These are phyloP conservation scores for Aeschynomene evenia DNA, from an alignment of 306 rosid genomes.

Conservation along the genomic window DNA sequence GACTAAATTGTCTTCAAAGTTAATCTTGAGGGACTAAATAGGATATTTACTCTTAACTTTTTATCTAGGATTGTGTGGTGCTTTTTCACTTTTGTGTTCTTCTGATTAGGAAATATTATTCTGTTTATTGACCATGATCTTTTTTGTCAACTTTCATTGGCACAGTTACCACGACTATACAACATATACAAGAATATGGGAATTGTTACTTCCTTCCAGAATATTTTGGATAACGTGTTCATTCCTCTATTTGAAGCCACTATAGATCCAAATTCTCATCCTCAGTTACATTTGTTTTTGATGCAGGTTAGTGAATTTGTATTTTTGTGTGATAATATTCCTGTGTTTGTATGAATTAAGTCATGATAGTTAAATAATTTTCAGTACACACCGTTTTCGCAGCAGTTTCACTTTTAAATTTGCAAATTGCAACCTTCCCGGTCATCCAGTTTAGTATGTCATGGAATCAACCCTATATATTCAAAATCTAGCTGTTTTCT, in stretches of 20 bases:
- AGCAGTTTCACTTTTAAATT: too few species aligned
- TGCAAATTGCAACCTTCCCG: not conserved
- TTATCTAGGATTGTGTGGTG: conserved; percentile 1
- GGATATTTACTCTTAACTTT: too few species aligned
- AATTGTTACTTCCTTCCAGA: conserved; percentile 77
- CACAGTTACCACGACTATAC: conserved; percentile 79
- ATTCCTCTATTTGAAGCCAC: conserved; percentile 85
- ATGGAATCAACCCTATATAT: not conserved
- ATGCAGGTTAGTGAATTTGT: conserved; percentile 54
- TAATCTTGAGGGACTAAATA: too few species aligned
- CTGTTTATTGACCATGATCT: conserved; percentile 1
- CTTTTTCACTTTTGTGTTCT: conserved; percentile 6
- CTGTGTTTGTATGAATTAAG: conserved; percentile 12
- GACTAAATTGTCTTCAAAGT: too few species aligned
- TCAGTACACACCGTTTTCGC: not conserved
- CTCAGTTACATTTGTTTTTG: conserved; percentile 82
- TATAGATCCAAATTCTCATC: conserved; percentile 78
- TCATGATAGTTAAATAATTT: not conserved
- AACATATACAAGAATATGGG: conserved; percentile 82
- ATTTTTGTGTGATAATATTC: not conserved
- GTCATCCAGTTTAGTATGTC: not conserved
- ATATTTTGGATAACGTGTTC: conserved; percentile 74
- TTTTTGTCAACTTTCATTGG: conserved; percentile 28
- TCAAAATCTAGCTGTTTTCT: not conserved
- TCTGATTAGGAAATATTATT: conserved; percentile 1